phyloP scores from a whole-genome alignment of 2,329 filamentous ascomycete genomes.

The Cryphonectria parasitica region DNA sequence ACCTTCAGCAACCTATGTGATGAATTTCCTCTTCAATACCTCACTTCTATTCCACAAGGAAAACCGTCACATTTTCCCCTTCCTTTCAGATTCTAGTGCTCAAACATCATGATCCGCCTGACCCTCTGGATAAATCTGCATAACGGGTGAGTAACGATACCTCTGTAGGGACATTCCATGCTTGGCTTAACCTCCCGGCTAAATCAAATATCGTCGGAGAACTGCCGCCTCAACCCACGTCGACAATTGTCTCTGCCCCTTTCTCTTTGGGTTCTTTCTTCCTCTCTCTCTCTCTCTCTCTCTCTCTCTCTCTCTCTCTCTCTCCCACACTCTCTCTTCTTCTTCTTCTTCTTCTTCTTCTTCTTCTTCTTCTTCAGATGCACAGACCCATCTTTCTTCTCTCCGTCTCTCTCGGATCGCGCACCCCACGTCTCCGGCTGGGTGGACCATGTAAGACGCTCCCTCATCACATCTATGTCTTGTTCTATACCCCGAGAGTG shows the following conservation, averaged over 20 bases:
- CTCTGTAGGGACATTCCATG: not conserved
- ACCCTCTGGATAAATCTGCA: not conserved
- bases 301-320: not conserved
- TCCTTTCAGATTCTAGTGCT: not conserved
- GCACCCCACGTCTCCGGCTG: not conserved
- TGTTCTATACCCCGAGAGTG: not conserved
- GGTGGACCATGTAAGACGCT: not conserved
- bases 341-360: not conserved
- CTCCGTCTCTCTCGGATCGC: not conserved
- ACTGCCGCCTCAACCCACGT: constrained; percentile 2
- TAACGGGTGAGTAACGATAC: not conserved
- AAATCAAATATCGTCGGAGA: not conserved
- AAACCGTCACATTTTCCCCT: too few relatives aligned
- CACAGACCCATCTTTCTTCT: not conserved
- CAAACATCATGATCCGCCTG: not conserved
- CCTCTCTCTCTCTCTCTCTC: too few relatives aligned
- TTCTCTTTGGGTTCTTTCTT: too few relatives aligned
- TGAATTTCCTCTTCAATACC: too few relatives aligned
- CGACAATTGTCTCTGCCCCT: not conserved
- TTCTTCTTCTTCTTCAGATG: too few relatives aligned
- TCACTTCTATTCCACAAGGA: too few relatives aligned
- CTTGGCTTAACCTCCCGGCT: constrained; percentile 9
- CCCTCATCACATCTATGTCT: not conserved
- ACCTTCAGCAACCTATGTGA: too few relatives aligned
- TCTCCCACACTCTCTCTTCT: not conserved